Conservation (phyloP, 345 rosid species). For the Litchi chinensis region DNA sequence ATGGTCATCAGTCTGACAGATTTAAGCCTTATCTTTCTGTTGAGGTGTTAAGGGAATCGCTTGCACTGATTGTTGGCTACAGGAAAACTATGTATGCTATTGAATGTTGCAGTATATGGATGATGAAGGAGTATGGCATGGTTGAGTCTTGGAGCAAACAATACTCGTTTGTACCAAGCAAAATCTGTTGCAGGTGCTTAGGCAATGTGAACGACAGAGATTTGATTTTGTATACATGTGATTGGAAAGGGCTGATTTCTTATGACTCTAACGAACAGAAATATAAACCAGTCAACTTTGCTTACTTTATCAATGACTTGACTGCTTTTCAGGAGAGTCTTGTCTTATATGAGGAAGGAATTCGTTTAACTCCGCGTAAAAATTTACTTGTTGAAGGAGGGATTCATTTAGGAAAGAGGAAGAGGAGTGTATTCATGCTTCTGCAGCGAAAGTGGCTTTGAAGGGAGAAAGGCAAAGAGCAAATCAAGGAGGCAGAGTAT, state of each 20-base stretch:
- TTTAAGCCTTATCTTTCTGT: too few relatives aligned
- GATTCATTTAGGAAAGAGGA: background rate
- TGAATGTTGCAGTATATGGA: background rate
- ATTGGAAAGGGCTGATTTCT: background rate
- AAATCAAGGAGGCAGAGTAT: background rate
- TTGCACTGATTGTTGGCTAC: background rate
- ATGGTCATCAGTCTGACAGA: too few relatives aligned
- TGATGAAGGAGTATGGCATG: constrained; percentile 6
- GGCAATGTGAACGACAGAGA: background rate
- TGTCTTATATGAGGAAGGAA: background rate
- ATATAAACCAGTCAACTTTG: background rate
- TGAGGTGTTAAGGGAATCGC: background rate
- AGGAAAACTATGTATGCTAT: background rate
- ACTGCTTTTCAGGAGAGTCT: background rate
- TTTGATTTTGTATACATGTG: background rate
- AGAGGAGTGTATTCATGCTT: background rate
- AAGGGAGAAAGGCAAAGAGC: background rate
- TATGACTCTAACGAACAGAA: background rate
- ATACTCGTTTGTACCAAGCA: background rate
- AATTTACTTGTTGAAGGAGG: background rate
- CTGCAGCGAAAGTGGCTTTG: background rate
- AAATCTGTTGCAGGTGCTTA: background rate
- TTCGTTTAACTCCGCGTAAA: background rate
- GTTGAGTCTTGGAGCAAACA: constrained; percentile 5
- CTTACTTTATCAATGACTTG: background rate